A percentile compares a stretch with the other conserved stretches of the same genome.
phyloP scores from a whole-genome alignment of 2,329 filamentous ascomycete species.

The Eurotiales sp. region DNA sequence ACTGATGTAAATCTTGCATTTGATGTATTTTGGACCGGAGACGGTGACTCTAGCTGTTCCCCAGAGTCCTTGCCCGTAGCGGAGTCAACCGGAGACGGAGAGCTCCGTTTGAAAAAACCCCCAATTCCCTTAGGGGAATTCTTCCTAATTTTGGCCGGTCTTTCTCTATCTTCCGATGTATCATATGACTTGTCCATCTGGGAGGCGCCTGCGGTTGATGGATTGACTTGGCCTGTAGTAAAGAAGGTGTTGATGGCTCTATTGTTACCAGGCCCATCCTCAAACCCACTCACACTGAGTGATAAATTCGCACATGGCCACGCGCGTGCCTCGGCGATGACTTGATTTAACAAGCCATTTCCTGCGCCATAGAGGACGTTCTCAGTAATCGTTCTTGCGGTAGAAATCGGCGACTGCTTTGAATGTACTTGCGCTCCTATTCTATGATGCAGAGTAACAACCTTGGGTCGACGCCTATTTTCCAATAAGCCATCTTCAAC shows the following conservation, averaged over 20 bases:
- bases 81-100: not conserved
- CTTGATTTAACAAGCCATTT: slow-evolving; percentile 70
- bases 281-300: slow-evolving; percentile 84
- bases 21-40: not conserved
- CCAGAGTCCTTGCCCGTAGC: not conserved
- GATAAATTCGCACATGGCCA: slow-evolving; percentile 94
- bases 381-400: slow-evolving; percentile 71
- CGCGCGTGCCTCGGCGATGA: slow-evolving; percentile 70
- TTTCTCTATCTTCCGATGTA: slow-evolving; percentile 13
- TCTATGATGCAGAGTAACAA: slow-evolving; percentile 78
- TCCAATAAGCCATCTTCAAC: slow-evolving; percentile 88
- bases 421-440: slow-evolving; percentile 71
- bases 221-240: slow-evolving; percentile 59
- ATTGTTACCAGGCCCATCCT: slow-evolving; percentile 80
- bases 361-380: slow-evolving; percentile 69
- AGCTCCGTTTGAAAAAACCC: slow-evolving; percentile 53
- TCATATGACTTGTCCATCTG: slow-evolving; percentile 17
- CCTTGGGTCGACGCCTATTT: slow-evolving; percentile 79
- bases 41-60: not conserved
- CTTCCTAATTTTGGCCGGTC: slow-evolving; percentile 43
- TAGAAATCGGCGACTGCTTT: slow-evolving; percentile 70
- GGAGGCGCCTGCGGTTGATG: slow-evolving; percentile 35
- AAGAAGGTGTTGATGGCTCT: slow-evolving; percentile 82
- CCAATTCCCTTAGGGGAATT: slow-evolving; percentile 52
- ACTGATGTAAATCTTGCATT: too few relatives aligned